Evolutionary conservation across 257 asterid species (phyloP).

Genomic region (Solanum dulcamara): DNA sequence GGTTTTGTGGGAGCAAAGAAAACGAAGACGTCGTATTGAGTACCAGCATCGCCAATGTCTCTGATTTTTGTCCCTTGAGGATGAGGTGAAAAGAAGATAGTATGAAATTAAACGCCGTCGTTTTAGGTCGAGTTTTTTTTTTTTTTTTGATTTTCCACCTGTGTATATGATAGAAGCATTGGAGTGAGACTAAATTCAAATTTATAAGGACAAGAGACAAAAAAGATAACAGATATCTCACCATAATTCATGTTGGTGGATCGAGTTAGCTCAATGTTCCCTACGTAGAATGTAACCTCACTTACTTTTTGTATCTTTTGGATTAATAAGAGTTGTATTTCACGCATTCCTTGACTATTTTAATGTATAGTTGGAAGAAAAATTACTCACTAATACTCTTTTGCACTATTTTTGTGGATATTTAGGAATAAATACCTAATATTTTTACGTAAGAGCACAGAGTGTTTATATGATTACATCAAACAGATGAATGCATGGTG

Average conservation of each 20-base stretch:
- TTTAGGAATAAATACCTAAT: background rate
- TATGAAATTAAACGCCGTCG: background rate
- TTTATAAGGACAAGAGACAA: background rate
- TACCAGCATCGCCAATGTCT: background rate
- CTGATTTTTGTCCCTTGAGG: too few relatives aligned
- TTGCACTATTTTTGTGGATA: background rate
- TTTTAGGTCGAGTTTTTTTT: background rate
- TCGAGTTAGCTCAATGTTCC: background rate
- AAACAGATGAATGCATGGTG: background rate
- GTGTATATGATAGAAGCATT: accelerated
- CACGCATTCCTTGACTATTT: background rate
- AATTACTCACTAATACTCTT: background rate
- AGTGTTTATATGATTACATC: background rate
- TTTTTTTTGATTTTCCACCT: background rate
- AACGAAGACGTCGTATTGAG: background rate
- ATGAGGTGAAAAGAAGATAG: background rate
- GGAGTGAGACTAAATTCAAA: background rate
- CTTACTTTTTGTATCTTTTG: background rate
- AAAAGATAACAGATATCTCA: background rate
- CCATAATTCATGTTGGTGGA: accelerated
- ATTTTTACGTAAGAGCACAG: too few relatives aligned
- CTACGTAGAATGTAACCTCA: background rate
- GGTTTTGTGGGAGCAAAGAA: background rate
- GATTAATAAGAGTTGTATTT: background rate
- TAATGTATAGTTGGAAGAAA: background rate